Percentiles rank a stretch among this genome's conserved stretches.
Evolutionary conservation across 2,329 filamentous ascomycete genomes (phyloP).

Genomic region (Acrocalymma vagum): DNA sequence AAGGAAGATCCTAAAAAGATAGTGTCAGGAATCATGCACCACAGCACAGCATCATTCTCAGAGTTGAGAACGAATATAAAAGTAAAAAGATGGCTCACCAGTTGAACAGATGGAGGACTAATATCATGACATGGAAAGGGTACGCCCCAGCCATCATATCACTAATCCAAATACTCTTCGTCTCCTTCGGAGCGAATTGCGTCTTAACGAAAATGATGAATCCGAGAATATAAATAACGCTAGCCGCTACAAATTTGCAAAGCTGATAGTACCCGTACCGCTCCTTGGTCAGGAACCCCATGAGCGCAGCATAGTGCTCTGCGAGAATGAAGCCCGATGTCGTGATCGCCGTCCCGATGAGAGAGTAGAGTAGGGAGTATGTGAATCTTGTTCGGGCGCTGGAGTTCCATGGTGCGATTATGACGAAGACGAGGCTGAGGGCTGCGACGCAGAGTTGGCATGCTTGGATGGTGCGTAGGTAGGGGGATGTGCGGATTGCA

Average conservation of each 20-base stretch:
- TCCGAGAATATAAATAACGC: slow-evolving; percentile 26
- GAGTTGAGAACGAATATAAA: too few species aligned
- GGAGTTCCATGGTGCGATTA: neutral
- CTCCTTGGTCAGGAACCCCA: slow-evolving; percentile 26
- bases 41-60: too few species aligned
- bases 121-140: slow-evolving; percentile 23
- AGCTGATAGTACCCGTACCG: slow-evolving; percentile 33
- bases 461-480: slow-evolving; percentile 27
- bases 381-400: slow-evolving; percentile 18
- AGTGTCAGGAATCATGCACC: neutral
- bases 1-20: slow-evolving; percentile 27
- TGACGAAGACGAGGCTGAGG: slow-evolving; percentile 13
- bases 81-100: slow-evolving; percentile 19
- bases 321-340: slow-evolving; percentile 26
- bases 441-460: slow-evolving; percentile 23
- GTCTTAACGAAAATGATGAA: slow-evolving; percentile 20
- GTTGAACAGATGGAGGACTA: slow-evolving; percentile 33
- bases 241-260: slow-evolving; percentile 27
- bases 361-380: slow-evolving; percentile 30
- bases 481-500: slow-evolving; percentile 18
- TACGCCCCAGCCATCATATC: slow-evolving; percentile 32
- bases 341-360: slow-evolving; percentile 27
- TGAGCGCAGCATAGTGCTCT: slow-evolving; percentile 25
- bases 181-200: slow-evolving; percentile 10
- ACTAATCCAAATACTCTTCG: slow-evolving; percentile 22